Percentiles rank a stretch among this genome's conserved stretches.
Evolutionary conservation across 2,329 filamentous ascomycete species (phyloP).

Genomic region (Cytospora schulzeri): DNA sequence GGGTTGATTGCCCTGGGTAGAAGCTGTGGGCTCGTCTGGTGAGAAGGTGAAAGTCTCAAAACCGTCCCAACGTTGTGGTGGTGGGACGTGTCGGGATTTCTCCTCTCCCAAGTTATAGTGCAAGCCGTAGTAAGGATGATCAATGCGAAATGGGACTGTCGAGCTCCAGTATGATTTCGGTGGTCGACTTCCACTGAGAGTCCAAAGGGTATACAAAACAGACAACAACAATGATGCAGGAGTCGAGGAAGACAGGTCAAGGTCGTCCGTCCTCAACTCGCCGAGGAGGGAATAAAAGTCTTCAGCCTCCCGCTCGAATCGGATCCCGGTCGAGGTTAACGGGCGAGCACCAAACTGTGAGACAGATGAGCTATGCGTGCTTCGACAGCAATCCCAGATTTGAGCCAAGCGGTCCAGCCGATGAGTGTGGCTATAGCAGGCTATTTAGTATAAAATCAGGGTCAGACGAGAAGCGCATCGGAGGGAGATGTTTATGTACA

Average conservation of each 20-base stretch:
- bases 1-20: slow-evolving; percentile 4
- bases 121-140: slow-evolving; percentile 21
- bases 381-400: slow-evolving; percentile 15
- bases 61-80: slow-evolving; percentile 8
- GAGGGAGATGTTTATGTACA: slow-evolving; percentile 1
- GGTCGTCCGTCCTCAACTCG: slow-evolving; percentile 29
- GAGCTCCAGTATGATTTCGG: slow-evolving; percentile 41
- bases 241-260: slow-evolving; percentile 32
- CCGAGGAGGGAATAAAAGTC: slow-evolving; percentile 30
- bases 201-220: slow-evolving; percentile 41
- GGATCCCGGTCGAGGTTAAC: slow-evolving; percentile 25
- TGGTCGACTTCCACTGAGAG: slow-evolving; percentile 43
- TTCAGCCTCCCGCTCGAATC: slow-evolving; percentile 31
- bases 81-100: slow-evolving; percentile 24
- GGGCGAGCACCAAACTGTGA: slow-evolving; percentile 19
- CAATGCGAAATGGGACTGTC: slow-evolving; percentile 33
- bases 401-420: slow-evolving; percentile 14
- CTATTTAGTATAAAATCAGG: slow-evolving; percentile 21
- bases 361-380: slow-evolving; percentile 12
- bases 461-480: slow-evolving; percentile 13
- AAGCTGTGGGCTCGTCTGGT: slow-evolving; percentile 11
- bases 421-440: slow-evolving; percentile 10
- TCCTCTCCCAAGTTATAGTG: slow-evolving; percentile 23
- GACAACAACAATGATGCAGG: slow-evolving; percentile 41
- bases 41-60: slow-evolving; percentile 8